Percentiles rank a stretch among this genome's conserved stretches.
Conservation (phyloP, 768 basidiomycete genomes). For the Amanita rimosa region DNA sequence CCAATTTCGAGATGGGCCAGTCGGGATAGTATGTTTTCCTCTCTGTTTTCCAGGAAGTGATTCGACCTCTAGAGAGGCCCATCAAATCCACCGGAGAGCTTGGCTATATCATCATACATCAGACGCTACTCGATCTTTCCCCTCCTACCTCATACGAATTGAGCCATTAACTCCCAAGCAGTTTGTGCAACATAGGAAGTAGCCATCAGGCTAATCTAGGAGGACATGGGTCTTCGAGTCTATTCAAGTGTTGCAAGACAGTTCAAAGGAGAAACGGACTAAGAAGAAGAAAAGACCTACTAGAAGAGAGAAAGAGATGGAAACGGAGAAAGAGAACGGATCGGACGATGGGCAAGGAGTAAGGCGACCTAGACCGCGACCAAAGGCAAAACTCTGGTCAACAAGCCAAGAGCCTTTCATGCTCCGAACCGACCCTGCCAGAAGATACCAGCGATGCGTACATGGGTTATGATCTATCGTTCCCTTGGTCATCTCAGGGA, state of each 20-base stretch:
- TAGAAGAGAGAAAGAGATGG: constrained; percentile 8
- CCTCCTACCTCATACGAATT: constrained; percentile 46
- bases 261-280: constrained; percentile 26
- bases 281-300: background rate
- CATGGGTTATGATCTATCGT: constrained; percentile 1
- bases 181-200: constrained; percentile 74
- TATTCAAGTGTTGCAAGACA: constrained; percentile 54
- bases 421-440: background rate
- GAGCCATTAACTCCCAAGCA: constrained; percentile 61
- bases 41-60: too few relatives aligned
- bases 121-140: constrained; percentile 66
- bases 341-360: constrained; percentile 1
- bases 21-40: constrained; percentile 70
- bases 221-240: constrained; percentile 47
- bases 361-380: constrained; percentile 16
- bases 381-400: constrained; percentile 13
- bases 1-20: constrained; percentile 70
- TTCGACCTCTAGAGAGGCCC: too few relatives aligned
- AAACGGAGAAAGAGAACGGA: background rate
- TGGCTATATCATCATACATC: constrained; percentile 72
- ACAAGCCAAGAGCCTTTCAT: constrained; percentile 2
- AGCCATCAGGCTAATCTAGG: constrained; percentile 69
- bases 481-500: background rate
- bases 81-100: too few relatives aligned
- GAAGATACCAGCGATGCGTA: constrained; percentile 1